phyloP scores from a whole-genome alignment of 257 asterid genomes.

The Rhazya stricta region DNA sequence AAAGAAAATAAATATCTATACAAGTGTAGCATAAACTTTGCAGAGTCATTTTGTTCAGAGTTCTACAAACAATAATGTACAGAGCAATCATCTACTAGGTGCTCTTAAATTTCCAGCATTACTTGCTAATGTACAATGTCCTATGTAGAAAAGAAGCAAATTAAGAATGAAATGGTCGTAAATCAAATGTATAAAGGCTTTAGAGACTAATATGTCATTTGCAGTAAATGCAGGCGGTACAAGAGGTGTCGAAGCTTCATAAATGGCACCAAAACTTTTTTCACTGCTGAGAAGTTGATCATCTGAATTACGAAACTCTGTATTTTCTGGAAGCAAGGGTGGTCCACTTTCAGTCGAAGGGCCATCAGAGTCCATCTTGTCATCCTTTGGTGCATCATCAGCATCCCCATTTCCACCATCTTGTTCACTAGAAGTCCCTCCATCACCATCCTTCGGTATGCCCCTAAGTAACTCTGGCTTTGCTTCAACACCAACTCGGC shows the following conservation, averaged over 20 bases:
- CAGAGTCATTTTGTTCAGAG: slow-evolving; percentile 6
- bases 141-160: slow-evolving; percentile 22
- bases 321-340: slow-evolving; percentile 49
- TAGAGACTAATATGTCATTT: slow-evolving; percentile 17
- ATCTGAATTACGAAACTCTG: slow-evolving; percentile 41
- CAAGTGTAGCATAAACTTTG: not conserved
- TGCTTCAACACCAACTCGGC: slow-evolving; percentile 84
- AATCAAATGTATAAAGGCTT: slow-evolving; percentile 18
- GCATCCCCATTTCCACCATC: slow-evolving; percentile 31
- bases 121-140: slow-evolving; percentile 39
- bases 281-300: slow-evolving; percentile 31
- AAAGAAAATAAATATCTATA: not conserved
- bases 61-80: slow-evolving; percentile 36
- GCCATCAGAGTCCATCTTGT: slow-evolving; percentile 28
- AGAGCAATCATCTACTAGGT: slow-evolving; percentile 22
- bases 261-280: slow-evolving; percentile 14
- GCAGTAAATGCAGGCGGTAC: slow-evolving; percentile 20
- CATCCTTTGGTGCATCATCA: slow-evolving; percentile 44
- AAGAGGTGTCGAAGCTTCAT: slow-evolving; percentile 18
- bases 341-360: slow-evolving; percentile 36
- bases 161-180: slow-evolving; percentile 21
- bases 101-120: slow-evolving; percentile 23
- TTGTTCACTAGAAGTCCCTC: slow-evolving; percentile 68
- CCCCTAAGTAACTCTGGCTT: slow-evolving; percentile 50
- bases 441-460: slow-evolving; percentile 40